Conservation (phyloP, 805 yeast genomes). For the Isabelozyma rhagii region DNA sequence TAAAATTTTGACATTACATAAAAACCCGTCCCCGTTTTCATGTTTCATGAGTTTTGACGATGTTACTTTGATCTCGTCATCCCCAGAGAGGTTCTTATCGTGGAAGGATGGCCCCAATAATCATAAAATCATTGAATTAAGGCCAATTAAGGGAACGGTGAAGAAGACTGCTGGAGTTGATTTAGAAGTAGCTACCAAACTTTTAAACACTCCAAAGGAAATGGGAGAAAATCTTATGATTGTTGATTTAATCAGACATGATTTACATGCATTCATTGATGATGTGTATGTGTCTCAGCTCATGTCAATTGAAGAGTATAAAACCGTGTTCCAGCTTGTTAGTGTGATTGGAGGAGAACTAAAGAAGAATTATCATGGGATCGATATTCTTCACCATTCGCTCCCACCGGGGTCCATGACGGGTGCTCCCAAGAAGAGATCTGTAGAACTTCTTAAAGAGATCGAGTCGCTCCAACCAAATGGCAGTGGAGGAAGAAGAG, state of each 20-base stretch:
- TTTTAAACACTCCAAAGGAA: constrained; percentile 83
- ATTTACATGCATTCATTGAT: constrained; percentile 64
- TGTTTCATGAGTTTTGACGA: constrained; percentile 71
- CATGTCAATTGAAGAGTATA: constrained; percentile 91
- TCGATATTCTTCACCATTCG: constrained; percentile 74
- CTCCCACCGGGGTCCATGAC: constrained; percentile 99
- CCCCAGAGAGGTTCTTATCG: constrained; percentile 89
- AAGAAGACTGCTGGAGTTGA: constrained; percentile 56
- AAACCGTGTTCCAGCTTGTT: constrained; percentile 87
- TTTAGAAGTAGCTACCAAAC: constrained; percentile 54
- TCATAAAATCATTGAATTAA: constrained; percentile 58
- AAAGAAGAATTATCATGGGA: constrained; percentile 49
- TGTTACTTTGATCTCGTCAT: constrained; percentile 70
- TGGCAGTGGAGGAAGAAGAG: constrained; percentile 53
- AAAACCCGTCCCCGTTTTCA: constrained; percentile 92
- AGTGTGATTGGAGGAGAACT: constrained; percentile 77
- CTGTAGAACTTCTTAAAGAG: constrained; percentile 74
- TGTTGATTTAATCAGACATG: constrained; percentile 93
- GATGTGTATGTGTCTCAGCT: constrained; percentile 70
- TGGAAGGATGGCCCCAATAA: constrained; percentile 48
- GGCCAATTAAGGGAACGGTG: constrained; percentile 97
- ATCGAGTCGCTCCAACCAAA: constrained; percentile 46
- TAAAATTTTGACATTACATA: constrained; percentile 55
- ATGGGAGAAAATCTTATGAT: constrained; percentile 96
- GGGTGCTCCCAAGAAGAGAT: constrained; percentile 95